These are phyloP conservation scores for Crataegus laevigata DNA, from an alignment of 306 rosid species.

Conservation along the genomic window DNA sequence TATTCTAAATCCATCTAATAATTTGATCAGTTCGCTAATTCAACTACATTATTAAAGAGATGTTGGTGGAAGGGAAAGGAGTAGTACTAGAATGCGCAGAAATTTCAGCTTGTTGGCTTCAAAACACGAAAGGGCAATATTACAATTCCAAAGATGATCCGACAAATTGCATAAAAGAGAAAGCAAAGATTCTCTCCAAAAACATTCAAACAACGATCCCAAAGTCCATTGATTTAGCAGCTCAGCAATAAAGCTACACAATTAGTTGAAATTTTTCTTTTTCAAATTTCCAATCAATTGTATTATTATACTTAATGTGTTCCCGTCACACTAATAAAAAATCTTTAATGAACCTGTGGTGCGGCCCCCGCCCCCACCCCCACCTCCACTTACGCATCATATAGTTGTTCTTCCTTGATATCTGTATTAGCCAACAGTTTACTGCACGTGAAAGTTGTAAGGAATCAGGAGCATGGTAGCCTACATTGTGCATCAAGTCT, in stretches of 20 bases:
- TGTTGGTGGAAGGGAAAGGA: background rate
- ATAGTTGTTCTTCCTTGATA: background rate
- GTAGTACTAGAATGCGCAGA: background rate
- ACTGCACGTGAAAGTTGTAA: background rate
- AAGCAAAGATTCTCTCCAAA: background rate
- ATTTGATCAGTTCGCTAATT: background rate
- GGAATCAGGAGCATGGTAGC: background rate
- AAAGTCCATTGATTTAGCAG: background rate
- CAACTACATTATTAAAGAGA: background rate
- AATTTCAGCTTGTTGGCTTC: background rate
- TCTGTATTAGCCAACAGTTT: background rate
- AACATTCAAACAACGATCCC: background rate
- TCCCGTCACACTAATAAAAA: too few species aligned
- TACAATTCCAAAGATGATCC: background rate
- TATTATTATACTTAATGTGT: too few species aligned
- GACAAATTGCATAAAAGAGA: conserved; percentile 3
- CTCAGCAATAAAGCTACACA: too few species aligned
- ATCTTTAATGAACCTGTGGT: too few species aligned
- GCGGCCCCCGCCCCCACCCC: background rate
- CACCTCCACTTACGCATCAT: too few species aligned
- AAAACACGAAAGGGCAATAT: background rate
- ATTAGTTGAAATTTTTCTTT: too few species aligned
- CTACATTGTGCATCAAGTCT: background rate
- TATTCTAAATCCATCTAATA: too few species aligned
- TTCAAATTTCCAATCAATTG: too few species aligned